phyloP scores from a whole-genome alignment of 2,329 filamentous ascomycete species.

The Venturia carpophila region DNA sequence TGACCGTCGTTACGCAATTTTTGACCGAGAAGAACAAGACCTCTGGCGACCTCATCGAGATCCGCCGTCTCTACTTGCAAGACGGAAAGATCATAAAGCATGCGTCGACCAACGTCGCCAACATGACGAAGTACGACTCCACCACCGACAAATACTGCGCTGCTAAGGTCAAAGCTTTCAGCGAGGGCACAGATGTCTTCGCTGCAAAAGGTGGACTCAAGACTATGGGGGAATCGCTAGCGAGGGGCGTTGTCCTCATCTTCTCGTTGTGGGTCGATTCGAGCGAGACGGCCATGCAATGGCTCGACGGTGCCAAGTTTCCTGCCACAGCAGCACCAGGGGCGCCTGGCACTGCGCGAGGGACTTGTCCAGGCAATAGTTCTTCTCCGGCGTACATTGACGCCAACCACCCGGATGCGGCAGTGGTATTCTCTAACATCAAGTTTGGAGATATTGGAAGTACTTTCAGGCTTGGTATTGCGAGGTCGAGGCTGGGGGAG shows the following conservation, averaged over 20 bases:
- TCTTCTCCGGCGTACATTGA: conserved; percentile 32
- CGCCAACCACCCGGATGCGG: conserved; percentile 28
- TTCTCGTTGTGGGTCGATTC: conserved; percentile 59
- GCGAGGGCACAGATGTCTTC: conserved; percentile 39
- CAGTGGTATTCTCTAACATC: conserved; percentile 35
- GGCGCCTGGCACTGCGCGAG: conserved; percentile 31
- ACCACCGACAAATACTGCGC: conserved; percentile 53
- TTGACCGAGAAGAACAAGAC: conserved; percentile 29
- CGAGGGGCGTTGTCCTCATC: conserved; percentile 55
- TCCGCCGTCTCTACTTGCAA: conserved; percentile 45
- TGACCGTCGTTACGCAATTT: conserved; percentile 48
- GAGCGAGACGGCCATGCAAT: conserved; percentile 57
- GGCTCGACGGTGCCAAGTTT: conserved; percentile 58
- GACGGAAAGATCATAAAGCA: conserved; percentile 43
- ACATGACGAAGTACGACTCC: conserved; percentile 40
- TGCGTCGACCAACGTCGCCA: conserved; percentile 36
- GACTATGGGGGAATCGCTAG: conserved; percentile 48
- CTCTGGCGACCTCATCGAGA: conserved; percentile 33
- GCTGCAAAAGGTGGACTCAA: conserved; percentile 47
- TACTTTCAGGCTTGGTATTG: conserved; percentile 23
- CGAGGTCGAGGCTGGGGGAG: neutral
- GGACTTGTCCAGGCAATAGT: conserved; percentile 31
- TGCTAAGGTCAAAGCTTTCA: conserved; percentile 48
- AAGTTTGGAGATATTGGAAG: conserved; percentile 34
- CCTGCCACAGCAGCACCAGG: conserved; percentile 38